Conservation (phyloP, 108 stramenopile genomes). For the Fragilariopsis cylindrus region DNA sequence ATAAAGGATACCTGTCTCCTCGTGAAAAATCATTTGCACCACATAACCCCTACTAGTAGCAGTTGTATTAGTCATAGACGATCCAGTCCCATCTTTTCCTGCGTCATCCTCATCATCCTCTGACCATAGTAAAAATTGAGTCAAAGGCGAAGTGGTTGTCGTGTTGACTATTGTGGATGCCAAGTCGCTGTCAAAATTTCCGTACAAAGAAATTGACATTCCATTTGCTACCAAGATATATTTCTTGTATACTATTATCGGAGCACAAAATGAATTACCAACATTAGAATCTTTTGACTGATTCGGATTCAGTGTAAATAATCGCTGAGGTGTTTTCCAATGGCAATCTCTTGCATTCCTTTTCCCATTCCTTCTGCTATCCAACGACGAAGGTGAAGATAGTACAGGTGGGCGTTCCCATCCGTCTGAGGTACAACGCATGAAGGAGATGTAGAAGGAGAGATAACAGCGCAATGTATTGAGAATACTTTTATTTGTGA, state of each 20-base stretch:
- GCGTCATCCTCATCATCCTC: background rate
- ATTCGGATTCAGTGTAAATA: background rate
- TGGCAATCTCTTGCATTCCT: background rate
- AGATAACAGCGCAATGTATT: too few relatives aligned
- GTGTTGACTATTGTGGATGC: background rate
- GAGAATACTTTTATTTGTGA: too few relatives aligned
- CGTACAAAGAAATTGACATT: background rate
- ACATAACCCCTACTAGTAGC: background rate
- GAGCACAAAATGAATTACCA: conserved; percentile 7
- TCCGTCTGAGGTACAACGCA: background rate
- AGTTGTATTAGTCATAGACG: background rate
- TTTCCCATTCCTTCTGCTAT: background rate
- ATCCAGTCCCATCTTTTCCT: background rate
- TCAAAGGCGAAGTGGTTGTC: background rate
- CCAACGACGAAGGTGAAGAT: background rate
- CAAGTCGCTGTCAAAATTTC: background rate
- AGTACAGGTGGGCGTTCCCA: conserved; percentile 12
- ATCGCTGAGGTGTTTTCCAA: conserved; percentile 13
- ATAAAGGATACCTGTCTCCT: conserved; percentile 7
- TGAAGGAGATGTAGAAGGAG: too few relatives aligned
- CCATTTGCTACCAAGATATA: conserved; percentile 10
- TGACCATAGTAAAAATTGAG: background rate
- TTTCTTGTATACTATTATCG: background rate
- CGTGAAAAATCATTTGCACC: conserved; percentile 12
- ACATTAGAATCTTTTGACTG: background rate